phyloP scores from a whole-genome alignment of 1,284 basidiomycete species.

The Trichosporon sp. region DNA sequence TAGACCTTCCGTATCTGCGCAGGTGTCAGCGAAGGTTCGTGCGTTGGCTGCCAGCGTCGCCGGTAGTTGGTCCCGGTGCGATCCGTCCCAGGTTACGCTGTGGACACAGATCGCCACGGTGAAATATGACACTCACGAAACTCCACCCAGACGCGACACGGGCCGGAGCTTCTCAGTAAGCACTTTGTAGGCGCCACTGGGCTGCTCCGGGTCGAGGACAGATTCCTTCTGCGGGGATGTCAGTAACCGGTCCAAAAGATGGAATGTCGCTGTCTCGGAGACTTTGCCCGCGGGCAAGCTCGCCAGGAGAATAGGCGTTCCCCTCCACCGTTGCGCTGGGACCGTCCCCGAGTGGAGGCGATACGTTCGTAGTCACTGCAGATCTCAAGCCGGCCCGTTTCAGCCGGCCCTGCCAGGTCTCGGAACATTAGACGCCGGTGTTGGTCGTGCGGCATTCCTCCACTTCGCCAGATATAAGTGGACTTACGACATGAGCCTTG shows the following conservation, averaged over 20 bases:
- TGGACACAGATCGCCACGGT: slow-evolving; percentile 7
- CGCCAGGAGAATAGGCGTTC: background rate
- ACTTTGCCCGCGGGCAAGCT: background rate
- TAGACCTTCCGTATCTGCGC: slow-evolving; percentile 57
- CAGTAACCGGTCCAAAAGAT: background rate
- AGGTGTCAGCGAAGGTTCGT: slow-evolving; percentile 6
- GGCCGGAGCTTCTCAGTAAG: slow-evolving; percentile 62
- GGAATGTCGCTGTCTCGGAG: background rate
- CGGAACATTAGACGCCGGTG: background rate
- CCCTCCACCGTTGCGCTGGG: background rate
- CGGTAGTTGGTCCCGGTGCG: background rate
- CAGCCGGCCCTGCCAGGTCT: too few species aligned
- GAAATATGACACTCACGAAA: slow-evolving; percentile 58
- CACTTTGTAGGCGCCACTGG: slow-evolving; percentile 36
- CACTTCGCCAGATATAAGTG: background rate
- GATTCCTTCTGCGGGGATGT: slow-evolving; percentile 57
- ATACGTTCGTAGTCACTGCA: background rate
- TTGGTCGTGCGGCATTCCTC: background rate
- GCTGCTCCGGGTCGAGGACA: slow-evolving; percentile 62
- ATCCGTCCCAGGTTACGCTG: background rate
- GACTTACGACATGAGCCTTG: slow-evolving; percentile 62
- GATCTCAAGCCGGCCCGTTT: background rate
- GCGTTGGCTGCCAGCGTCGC: background rate
- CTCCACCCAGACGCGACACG: slow-evolving; percentile 68
- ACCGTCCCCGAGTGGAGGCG: background rate